Evolutionary conservation across 2,329 filamentous ascomycete species (phyloP), one percentile per base, ranked within the genome.

Genomic region (Colletotrichum caudatum): DNA sequence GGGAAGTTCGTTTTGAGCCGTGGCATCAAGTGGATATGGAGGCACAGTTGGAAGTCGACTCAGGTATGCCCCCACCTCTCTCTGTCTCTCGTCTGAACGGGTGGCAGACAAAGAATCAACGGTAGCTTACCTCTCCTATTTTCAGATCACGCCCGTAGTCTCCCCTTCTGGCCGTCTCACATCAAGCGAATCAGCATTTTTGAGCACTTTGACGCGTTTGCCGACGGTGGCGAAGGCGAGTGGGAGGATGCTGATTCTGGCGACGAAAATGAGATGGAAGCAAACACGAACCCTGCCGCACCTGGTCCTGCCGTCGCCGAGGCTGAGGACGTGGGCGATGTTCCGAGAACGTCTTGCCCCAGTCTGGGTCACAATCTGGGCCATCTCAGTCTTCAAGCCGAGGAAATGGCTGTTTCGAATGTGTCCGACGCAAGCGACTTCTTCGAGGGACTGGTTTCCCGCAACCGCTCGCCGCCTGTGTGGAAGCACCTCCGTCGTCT

Each of bases 401-500:
- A 75, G 59, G 73, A 74, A 57, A 69, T 75, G 54, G 64, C 70
- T 35, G 70, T 75, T 33, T 74, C 74, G 4, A 73, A 74, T 39
- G 69, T 75, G 29, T 66, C 66, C 6, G 74, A 75, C 37, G 67
- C 67, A 6, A 64, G 65, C n/a, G 68, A 64, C 57, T 75, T 75
- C 51, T 74, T 75, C 29, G 68, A 74, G 48, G 73, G 74, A 62
- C 75, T 78, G 29, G 74, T 78, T 66, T 9, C 69, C 50, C 20
- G 50, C 46, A 48, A 66, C 54, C 41, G 58, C 26, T 37, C 58
- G 11, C 62, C 73, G 6, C 74, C 74, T 1, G 59, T 60, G n/a
- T 78, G 77, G 77, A 59, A 66, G 9, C 54, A 69, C 54, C 74
- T 78, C 50, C 75, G 74, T 23, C 72, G 75, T 50, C 71, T 78